Evolutionary conservation across 2,329 filamentous ascomycete species (phyloP), one percentile per base, ranked within the genome.

Genomic region (Pezizomycotina sp.): DNA sequence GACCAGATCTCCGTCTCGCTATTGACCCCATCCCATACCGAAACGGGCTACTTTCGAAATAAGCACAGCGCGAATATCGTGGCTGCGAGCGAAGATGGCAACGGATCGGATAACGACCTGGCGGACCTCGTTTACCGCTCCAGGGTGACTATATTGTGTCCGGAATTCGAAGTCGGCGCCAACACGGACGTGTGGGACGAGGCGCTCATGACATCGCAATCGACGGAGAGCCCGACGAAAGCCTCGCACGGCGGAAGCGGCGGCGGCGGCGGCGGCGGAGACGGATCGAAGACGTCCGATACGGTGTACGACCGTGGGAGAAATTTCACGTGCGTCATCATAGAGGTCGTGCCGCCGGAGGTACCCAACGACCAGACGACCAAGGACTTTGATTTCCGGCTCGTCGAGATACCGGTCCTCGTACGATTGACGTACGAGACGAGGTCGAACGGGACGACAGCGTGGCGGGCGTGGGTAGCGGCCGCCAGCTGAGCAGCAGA

Each of bases 151-250:
- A 76, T 98, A 9, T 66, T 98, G 1, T 98, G 86, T 52, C 89
- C 89, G 1, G 74, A 92, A 50, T 95, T 98, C 56, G 80, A 89
- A 31, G 76, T 98, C 27, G 86, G 84, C 45, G 81, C 86, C 40
- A 93, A 92, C 56, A 89, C 81, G n/a, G 78, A 84, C 50, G 71
- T 91, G 58, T 79, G 78, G 77, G 86, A 95, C 50, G 89, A 95
- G 53, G 86, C 84, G 0, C 93, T 7, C 72, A 74, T 54, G 70
- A 66, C 25, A 46, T n/a, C 44, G 55, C 32, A 55, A 14, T 47
- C 52, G 30, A 58, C 62, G 19, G 21, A 35, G 27, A 12, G 29
- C 31, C 7, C 19, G 18, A 5, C 7, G 6, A n/a, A 22, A 9
- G 20, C 34, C 36, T 25, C 27, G 54, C 48, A 16, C 44, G 37